Base-by-base conservation (phyloP, 192 early-diverging fungal genomes). In the Coemansia reversa region DNA sequence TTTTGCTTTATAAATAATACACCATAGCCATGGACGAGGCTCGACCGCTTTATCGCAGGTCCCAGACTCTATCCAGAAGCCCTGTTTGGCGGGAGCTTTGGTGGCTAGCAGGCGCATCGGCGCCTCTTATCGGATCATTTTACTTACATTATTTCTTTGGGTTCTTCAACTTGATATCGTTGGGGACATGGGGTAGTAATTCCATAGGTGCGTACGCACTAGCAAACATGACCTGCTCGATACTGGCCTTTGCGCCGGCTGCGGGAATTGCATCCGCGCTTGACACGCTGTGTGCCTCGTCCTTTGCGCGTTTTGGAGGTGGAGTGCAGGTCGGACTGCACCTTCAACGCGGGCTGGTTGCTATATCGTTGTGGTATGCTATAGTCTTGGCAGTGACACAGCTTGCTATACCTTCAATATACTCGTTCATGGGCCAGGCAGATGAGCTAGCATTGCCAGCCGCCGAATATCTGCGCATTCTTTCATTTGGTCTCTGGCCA, bases 301-400 rank as follows among this genome's bases (percentile, higher is more conserved):
- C 89, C 4, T 92, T 83, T 74, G 88, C 89, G 12, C 85, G 76
- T 19, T 82, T 85, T 39, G 75, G 81, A 39, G 83, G 85, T 20
- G 83, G 84, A 25, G 72, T 61, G 16, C 74, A 87, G 25, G 81
- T 87, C 18, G 91, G 90, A n/a, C 70, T 91, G 0, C 85, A 90
- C 64, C 76, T 92, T 19, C 91, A 93, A 66, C 84, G 95, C 14
- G 91, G 89, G 0, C 81, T 98, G 19, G 68, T 94, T n/a, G 86
- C 94, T 0, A 45, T 74, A 27, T 84, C 93, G 32, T 52, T 84
- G 27, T 35, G 91, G 39, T 78, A 91, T 53, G 84, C 81, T 65
- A 65, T 93, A 20, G 91, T 93, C 4, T 86, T 98, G 56, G 70
- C 81, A 0, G 47, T 85, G 6, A 67, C 95, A 19, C 91, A 92